A percentile compares a stretch with the other conserved stretches of the same genome.
Conservation (phyloP, 768 basidiomycete genomes). For the Lentinula detonsa region DNA sequence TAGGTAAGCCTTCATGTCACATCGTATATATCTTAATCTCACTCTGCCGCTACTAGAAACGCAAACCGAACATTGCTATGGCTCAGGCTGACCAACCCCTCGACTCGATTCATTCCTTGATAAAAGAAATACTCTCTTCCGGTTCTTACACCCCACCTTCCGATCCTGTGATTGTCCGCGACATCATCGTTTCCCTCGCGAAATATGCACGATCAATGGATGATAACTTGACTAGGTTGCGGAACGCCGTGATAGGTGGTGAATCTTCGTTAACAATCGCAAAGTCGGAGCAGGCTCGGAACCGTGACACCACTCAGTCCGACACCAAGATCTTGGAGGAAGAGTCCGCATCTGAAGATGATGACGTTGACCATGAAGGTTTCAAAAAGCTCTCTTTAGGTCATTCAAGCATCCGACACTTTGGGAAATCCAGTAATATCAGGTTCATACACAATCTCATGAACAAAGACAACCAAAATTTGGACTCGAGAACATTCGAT, state of each 20-base stretch:
- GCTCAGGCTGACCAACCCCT: neutral
- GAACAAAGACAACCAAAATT: neutral
- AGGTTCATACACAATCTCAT: neutral
- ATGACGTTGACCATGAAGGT: neutral
- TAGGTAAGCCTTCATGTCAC: neutral
- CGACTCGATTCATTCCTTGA: neutral
- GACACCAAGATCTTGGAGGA: neutral
- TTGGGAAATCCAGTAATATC: constrained; percentile 1
- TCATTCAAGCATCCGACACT: neutral
- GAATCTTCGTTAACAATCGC: neutral
- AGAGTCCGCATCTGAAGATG: neutral
- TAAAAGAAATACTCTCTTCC: neutral
- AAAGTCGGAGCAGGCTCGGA: neutral
- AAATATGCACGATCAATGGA: neutral
- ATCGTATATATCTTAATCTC: neutral
- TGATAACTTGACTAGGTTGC: neutral
- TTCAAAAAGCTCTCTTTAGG: neutral
- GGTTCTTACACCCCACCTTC: neutral
- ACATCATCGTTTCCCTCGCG: neutral
- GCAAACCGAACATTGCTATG: neutral
- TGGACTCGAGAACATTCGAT: neutral
- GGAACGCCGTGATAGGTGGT: neutral
- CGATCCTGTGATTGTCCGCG: neutral
- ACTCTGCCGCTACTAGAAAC: neutral
- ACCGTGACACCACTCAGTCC: neutral